Conservation (phyloP, 1,284 basidiomycete species). For the Cryptococcus sp. region DNA sequence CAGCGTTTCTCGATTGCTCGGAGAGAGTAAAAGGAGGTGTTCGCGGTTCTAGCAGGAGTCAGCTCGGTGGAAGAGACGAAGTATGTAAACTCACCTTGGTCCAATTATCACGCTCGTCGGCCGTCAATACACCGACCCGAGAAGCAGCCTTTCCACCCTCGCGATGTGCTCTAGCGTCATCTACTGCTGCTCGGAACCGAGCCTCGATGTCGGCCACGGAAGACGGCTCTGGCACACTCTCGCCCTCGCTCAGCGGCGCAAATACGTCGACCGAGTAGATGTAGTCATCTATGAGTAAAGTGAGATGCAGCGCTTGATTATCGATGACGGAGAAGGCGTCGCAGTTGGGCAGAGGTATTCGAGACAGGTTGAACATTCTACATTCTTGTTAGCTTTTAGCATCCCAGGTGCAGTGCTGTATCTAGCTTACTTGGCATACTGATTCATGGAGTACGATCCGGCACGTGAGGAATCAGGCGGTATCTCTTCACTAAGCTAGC, state of each 20-base stretch:
- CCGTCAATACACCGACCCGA: conserved; percentile 72
- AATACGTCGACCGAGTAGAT: conserved; percentile 77
- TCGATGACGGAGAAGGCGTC: conserved; percentile 64
- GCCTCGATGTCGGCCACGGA: conserved; percentile 65
- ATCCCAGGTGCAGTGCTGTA: background rate
- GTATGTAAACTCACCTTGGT: conserved; percentile 62
- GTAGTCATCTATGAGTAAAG: conserved; percentile 77
- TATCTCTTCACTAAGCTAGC: conserved; percentile 56
- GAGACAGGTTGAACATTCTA: conserved; percentile 74
- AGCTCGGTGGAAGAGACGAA: conserved; percentile 18
- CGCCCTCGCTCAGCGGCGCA: conserved; percentile 47
- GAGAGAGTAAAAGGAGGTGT: conserved; percentile 68
- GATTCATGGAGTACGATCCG: conserved; percentile 62
- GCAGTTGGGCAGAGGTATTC: conserved; percentile 67
- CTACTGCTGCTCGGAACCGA: conserved; percentile 66
- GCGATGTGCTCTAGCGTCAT: conserved; percentile 66
- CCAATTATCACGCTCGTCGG: conserved; percentile 83
- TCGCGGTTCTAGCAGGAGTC: conserved; percentile 61
- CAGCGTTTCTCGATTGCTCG: conserved; percentile 64
- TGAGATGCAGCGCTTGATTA: conserved; percentile 63
- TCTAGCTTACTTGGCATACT: conserved; percentile 58
- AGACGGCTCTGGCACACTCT: conserved; percentile 44
- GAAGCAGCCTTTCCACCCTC: conserved; percentile 61
- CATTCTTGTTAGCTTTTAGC: conserved; percentile 13
- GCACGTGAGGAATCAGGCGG: conserved; percentile 59